phyloP scores from a whole-genome alignment of 1,284 basidiomycete species.

The Wolfiporia cocos region DNA sequence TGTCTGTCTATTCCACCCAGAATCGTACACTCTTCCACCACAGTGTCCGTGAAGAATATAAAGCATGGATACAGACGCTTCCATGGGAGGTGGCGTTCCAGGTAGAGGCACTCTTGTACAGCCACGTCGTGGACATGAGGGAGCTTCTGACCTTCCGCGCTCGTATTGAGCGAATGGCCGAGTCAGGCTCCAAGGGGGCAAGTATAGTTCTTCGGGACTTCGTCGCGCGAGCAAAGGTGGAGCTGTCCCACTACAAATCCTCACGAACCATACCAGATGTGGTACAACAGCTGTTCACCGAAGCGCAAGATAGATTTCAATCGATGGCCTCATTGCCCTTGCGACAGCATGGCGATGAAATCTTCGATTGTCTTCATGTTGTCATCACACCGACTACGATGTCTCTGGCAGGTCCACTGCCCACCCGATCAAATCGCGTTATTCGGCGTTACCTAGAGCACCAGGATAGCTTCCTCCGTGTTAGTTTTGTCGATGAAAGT shows the following conservation, averaged over 20 bases:
- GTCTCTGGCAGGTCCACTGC: constrained; percentile 61
- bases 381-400: constrained; percentile 66
- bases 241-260: too few species aligned
- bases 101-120: constrained; percentile 40
- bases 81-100: constrained; percentile 51
- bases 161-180: constrained; percentile 25
- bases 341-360: constrained; percentile 4
- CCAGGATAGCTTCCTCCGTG: constrained; percentile 64
- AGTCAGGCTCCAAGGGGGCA: too few species aligned
- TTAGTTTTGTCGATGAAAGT: constrained; percentile 74
- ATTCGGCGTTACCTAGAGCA: constrained; percentile 50
- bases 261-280: too few species aligned
- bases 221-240: too few species aligned
- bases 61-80: constrained; percentile 31
- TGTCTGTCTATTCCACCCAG: constrained; percentile 33
- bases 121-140: constrained; percentile 34
- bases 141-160: constrained; percentile 41
- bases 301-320: too few species aligned
- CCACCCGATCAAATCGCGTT: constrained; percentile 54
- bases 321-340: too few species aligned
- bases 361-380: constrained; percentile 50
- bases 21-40: constrained; percentile 38
- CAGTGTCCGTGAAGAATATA: constrained; percentile 26
- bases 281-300: too few species aligned
- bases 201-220: too few species aligned